Evolutionary conservation across 306 rosid genomes (phyloP), one percentile per base, ranked within the genome.

Genomic region (Cicer bijugum): DNA sequence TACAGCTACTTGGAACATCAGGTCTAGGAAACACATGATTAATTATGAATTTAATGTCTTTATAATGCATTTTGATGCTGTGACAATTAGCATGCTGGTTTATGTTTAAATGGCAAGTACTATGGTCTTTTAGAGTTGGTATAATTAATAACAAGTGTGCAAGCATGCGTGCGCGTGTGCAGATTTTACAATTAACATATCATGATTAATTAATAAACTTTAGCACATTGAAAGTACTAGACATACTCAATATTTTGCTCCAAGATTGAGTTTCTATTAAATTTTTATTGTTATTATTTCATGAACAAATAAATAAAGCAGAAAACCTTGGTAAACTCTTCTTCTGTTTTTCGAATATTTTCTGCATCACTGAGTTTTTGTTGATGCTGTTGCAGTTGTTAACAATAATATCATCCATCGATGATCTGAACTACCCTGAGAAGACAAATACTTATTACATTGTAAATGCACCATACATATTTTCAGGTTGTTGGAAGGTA

Each of bases 401-500:
- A 75, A 85, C 96, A 33, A 86, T 88, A 67, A 88, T 94, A 78
- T 80, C 97, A 58, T 91, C 90, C 78, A 86, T 94, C 53, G 99
- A 94, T 83, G 99, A 94, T 83, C 77, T 91, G 84, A 94, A 94
- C 86, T 94, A 94, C 85, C 99, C 97, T 7, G 99, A 94, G 90
- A 94, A 81, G 84, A 82, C 99, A 62, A 88, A 88, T 80, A 75
- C 99, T 10, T 94, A 94, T 80, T 94, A 88, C 85, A 85, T 94
- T 53, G 99, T 88, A 71, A 94, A 94, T 76, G 92, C 43, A 37
- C 97, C 99, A 0, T 91, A 88, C 75, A 83, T 94, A 80, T 94
- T 94, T 88, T 88, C 99, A 38, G 88, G 92, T 28, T 94, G 97
- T 87, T 94, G 99, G 99, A 89, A 90, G 96, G 98, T 93, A 79